Evolutionary conservation across 768 basidiomycete genomes (phyloP).

Genomic region (Leccinum arenicola): DNA sequence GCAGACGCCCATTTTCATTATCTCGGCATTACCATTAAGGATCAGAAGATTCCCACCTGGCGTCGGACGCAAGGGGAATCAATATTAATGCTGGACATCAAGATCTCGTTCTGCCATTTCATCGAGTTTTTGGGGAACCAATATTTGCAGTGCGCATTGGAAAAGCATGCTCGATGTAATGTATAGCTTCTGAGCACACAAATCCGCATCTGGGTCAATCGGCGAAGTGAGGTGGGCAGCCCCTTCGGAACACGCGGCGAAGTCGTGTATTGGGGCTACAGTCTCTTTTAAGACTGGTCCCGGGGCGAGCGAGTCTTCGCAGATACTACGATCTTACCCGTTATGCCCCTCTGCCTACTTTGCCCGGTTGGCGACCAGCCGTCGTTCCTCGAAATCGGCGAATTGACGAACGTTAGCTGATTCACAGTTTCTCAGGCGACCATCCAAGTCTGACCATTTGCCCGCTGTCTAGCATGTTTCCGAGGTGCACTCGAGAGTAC

Average conservation of each 20-base stretch:
- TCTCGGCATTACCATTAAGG: constrained; percentile 15
- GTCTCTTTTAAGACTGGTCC: constrained; percentile 29
- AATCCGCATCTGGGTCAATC: constrained; percentile 20
- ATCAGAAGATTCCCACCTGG: constrained; percentile 23
- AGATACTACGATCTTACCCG: constrained; percentile 15
- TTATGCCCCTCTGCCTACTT: constrained; percentile 25
- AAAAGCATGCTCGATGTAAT: constrained; percentile 22
- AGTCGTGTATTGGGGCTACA: constrained; percentile 32
- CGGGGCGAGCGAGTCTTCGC: constrained; percentile 12
- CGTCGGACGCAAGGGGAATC: neutral
- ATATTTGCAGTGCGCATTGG: constrained; percentile 18
- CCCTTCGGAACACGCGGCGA: constrained; percentile 28
- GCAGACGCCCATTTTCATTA: constrained; percentile 18
- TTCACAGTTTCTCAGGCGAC: neutral
- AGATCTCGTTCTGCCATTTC: constrained; percentile 1
- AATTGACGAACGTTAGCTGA: constrained; percentile 18
- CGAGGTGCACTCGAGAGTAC: constrained; percentile 11
- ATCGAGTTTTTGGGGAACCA: constrained; percentile 5
- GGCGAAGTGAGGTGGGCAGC: constrained; percentile 27
- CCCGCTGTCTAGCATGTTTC: constrained; percentile 23
- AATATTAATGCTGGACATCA: neutral
- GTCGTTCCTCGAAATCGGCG: constrained; percentile 18
- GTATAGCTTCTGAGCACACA: constrained; percentile 21
- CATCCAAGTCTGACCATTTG: constrained; percentile 5
- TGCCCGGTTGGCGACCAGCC: constrained; percentile 24